A percentile compares a stretch with the other conserved stretches of the same genome.
phyloP scores from a whole-genome alignment of 176 grass and related monocot species.

The Oryza australiensis region DNA sequence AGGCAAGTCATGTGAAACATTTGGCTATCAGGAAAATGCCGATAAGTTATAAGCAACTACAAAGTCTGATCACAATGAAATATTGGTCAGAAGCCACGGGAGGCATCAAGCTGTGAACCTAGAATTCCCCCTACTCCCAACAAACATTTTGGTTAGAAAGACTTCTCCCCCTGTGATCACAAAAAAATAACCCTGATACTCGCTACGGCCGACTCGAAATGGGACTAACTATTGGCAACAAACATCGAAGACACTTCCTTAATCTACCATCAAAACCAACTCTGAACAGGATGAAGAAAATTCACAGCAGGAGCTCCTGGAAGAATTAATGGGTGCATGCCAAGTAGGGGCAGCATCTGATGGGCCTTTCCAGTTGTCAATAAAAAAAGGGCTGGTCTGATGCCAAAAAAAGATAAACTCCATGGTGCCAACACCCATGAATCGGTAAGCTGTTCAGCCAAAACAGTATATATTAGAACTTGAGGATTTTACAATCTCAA shows the following conservation, averaged over 20 bases:
- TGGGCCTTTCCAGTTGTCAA: constrained; percentile 25
- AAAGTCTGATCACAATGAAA: constrained; percentile 44
- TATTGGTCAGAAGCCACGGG: constrained; percentile 45
- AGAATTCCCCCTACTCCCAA: constrained; percentile 41
- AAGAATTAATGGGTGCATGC: constrained; percentile 16
- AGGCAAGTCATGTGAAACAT: constrained; percentile 24
- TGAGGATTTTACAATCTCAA: neutral
- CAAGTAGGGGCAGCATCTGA: constrained; percentile 6
- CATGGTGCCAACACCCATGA: constrained; percentile 33
- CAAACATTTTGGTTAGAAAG: constrained; percentile 49
- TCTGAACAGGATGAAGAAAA: constrained; percentile 26
- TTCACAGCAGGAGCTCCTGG: constrained; percentile 8
- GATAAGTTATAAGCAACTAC: constrained; percentile 40
- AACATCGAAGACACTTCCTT: neutral
- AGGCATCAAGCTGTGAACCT: constrained; percentile 42
- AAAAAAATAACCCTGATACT: constrained; percentile 46
- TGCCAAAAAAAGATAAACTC: constrained; percentile 29
- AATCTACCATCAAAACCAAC: constrained; percentile 34
- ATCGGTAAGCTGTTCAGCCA: constrained; percentile 47
- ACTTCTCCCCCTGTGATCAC: constrained; percentile 34
- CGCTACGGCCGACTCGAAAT: constrained; percentile 23
- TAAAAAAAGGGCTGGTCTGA: constrained; percentile 32
- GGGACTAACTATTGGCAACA: constrained; percentile 34
- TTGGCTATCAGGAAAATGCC: constrained; percentile 59
- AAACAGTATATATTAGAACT: constrained; percentile 30